phyloP scores from a whole-genome alignment of 163 green algal species.

The Volvox carteri region DNA sequence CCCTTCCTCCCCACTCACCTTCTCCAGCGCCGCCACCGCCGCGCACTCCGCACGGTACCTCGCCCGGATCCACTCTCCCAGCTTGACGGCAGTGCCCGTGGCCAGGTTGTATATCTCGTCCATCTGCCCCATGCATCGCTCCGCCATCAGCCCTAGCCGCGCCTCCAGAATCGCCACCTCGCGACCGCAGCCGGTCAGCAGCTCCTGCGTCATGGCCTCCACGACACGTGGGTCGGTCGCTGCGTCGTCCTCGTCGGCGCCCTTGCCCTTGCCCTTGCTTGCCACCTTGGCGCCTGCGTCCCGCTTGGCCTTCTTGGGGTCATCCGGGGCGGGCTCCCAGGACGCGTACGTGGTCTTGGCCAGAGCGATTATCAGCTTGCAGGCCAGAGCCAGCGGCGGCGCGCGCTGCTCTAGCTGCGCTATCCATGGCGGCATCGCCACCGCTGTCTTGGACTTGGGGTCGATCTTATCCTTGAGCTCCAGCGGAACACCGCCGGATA shows the following conservation, averaged over 20 bases:
- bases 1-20: conserved; percentile 17
- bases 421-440: conserved; percentile 60
- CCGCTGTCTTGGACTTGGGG: conserved; percentile 62
- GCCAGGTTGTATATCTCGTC: conserved; percentile 48
- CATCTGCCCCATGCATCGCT: conserved; percentile 53
- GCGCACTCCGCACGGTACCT: conserved; percentile 75
- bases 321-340: conserved; percentile 33
- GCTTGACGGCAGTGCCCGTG: conserved; percentile 17
- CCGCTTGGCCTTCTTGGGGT: conserved; percentile 51
- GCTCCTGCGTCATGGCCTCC: conserved; percentile 45
- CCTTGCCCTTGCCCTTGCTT: conserved; percentile 1
- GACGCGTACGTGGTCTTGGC: neutral
- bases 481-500: conserved; percentile 41
- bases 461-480: conserved; percentile 66
- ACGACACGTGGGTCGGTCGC: conserved; percentile 14
- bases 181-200: conserved; percentile 24
- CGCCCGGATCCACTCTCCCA: conserved; percentile 63
- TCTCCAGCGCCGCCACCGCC: conserved; percentile 74
- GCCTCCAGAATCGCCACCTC: conserved; percentile 63
- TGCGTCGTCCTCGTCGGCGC: conserved; percentile 25
- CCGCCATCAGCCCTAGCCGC: conserved; percentile 60
- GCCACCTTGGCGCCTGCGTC: neutral
- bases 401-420: conserved; percentile 35
- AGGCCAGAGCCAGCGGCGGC: conserved; percentile 33
- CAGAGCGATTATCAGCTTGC: conserved; percentile 33